These are phyloP conservation scores for Phytophthora brassicae DNA, from an alignment of 352 stramenopile species.

Conservation along the genomic window DNA sequence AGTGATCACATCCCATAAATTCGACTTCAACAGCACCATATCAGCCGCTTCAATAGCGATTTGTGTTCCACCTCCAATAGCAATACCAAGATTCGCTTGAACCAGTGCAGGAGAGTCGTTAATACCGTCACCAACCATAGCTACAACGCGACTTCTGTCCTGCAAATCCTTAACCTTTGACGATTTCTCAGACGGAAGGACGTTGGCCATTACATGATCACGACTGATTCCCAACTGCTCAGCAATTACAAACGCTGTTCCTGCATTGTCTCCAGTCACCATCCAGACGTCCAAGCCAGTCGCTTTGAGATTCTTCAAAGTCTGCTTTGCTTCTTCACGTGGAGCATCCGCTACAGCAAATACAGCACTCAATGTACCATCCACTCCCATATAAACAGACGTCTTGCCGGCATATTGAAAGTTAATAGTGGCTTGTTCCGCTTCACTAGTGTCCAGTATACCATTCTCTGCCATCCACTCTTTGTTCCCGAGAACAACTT, in stretches of 20 bases:
- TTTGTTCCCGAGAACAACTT: conserved; percentile 88
- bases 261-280: conserved; percentile 96
- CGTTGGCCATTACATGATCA: conserved; percentile 91
- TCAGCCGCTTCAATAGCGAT: conserved; percentile 97
- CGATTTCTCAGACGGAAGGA: conserved; percentile 93
- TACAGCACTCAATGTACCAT: conserved; percentile 58
- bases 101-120: conserved; percentile 98
- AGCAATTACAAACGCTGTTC: conserved; percentile 92
- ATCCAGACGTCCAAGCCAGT: conserved; percentile 96
- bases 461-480: conserved; percentile 80
- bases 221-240: conserved; percentile 88
- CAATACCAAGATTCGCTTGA: conserved; percentile 96
- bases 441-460: conserved; percentile 49
- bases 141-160: conserved; percentile 77
- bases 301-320: conserved; percentile 81
- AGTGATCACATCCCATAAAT: conserved; percentile 91
- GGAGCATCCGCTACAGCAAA: conserved; percentile 81
- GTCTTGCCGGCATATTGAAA: conserved; percentile 91
- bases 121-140: conserved; percentile 97
- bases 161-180: conserved; percentile 91
- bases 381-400: conserved; percentile 90
- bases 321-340: conserved; percentile 86
- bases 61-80: conserved; percentile 93
- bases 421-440: conserved; percentile 48
- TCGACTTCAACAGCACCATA: conserved; percentile 90